These are phyloP conservation scores for Rhododendron kiyosumense DNA, from an alignment of 148 eudicot species.

Conservation along the genomic window DNA sequence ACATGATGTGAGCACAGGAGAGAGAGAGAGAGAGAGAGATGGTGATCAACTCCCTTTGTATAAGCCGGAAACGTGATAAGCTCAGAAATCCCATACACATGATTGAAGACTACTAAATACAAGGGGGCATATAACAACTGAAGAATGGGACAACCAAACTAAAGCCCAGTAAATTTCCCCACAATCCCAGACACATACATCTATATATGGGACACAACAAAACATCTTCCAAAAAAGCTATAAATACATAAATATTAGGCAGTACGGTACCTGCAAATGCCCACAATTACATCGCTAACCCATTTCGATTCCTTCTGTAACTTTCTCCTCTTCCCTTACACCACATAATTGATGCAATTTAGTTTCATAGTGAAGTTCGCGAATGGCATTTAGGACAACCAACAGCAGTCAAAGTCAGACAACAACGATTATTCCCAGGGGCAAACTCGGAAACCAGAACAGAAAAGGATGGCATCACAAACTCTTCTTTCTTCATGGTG, in stretches of 20 bases:
- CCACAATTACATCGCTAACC: conserved; percentile 8
- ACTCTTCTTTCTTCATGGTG: conserved; percentile 17
- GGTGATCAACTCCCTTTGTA: neutral
- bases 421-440: neutral
- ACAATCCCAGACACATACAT: neutral
- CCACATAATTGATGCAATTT: conserved; percentile 10
- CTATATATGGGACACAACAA: neutral
- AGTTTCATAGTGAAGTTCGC: neutral
- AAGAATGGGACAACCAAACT: conserved; percentile 13
- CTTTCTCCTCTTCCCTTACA: conserved; percentile 1
- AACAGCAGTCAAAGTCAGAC: neutral
- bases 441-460: neutral
- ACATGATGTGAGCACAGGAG: neutral
- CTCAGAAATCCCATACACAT: conserved; percentile 13
- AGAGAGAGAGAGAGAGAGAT: neutral
- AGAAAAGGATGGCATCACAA: conserved; percentile 6
- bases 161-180: conserved; percentile 6
- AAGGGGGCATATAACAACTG: neutral
- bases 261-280: conserved; percentile 6
- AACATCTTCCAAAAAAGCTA: conserved; percentile 10
- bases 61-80: neutral
- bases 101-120: neutral
- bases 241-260: conserved; percentile 17
- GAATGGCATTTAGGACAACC: conserved; percentile 9
- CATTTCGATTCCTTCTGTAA: neutral